Conservation (phyloP, 2,329 filamentous ascomycete species). For the Ophiostoma ulmi region DNA sequence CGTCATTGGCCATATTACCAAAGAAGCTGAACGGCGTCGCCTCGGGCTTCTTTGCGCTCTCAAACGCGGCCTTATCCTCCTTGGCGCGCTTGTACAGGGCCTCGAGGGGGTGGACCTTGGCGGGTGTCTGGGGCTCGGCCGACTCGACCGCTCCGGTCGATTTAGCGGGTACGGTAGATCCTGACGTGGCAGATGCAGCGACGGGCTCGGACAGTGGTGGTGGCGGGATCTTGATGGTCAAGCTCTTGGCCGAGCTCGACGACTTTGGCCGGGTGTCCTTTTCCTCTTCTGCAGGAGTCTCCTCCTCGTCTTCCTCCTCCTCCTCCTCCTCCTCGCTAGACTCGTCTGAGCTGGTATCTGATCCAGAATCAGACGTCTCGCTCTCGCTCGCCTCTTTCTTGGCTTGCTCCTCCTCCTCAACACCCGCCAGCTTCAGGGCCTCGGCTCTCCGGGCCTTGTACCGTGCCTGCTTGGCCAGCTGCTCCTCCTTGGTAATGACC, state of each 20-base stretch:
- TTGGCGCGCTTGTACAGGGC: conserved; percentile 75
- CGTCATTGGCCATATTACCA: conserved; percentile 46
- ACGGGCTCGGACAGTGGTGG: conserved; percentile 27
- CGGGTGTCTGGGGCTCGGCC: conserved; percentile 29
- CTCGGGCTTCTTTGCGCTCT: conserved; percentile 30
- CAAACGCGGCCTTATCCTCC: background rate
- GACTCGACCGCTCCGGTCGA: no score
- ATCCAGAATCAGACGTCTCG: conserved; percentile 26
- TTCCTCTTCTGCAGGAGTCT: background rate
- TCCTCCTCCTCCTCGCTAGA: conserved; percentile 26
- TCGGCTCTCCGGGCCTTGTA: conserved; percentile 23
- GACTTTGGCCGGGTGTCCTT: conserved; percentile 42
- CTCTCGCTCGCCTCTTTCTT: conserved; percentile 18
- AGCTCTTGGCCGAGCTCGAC: conserved; percentile 45
- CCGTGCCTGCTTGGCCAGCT: conserved; percentile 26
- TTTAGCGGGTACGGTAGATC: background rate
- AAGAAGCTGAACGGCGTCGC: conserved; percentile 70
- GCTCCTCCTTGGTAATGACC: conserved; percentile 25
- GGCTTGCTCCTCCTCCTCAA: background rate
- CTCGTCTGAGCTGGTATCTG: conserved; percentile 19
- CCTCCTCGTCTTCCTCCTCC: conserved; percentile 26
- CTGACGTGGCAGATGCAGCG: background rate
- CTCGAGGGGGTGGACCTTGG: conserved; percentile 76
- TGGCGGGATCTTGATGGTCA: conserved; percentile 53
- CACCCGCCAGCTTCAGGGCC: conserved; percentile 17